Conservation (phyloP, 345 rosid species). For the Bruguiera parviflora region DNA sequence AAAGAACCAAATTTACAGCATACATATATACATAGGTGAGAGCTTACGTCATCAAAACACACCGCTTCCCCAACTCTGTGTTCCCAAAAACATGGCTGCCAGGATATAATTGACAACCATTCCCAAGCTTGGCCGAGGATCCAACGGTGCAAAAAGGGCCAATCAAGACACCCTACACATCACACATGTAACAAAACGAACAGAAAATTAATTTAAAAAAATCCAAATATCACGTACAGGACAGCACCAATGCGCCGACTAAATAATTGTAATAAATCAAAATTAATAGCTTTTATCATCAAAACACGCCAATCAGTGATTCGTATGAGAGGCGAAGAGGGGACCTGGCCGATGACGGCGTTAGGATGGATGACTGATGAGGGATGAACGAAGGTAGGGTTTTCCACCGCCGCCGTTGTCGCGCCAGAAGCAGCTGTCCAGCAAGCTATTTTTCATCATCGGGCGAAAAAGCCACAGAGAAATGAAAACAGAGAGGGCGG, state of each 20-base stretch:
- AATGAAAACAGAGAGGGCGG: too few species aligned
- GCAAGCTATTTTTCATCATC: too few species aligned
- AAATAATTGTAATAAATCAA: too few species aligned
- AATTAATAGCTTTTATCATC: not conserved
- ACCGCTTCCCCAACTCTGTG: constrained; percentile 62
- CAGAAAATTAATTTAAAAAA: not conserved
- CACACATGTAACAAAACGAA: too few species aligned
- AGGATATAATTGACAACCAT: constrained; percentile 67
- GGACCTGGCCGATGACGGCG: constrained; percentile 73
- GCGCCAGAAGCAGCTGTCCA: constrained; percentile 34
- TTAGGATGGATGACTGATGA: constrained; percentile 70
- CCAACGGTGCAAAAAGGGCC: constrained; percentile 88
- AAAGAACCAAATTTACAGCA: not conserved
- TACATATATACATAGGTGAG: constrained; percentile 4
- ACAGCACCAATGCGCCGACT: too few species aligned
- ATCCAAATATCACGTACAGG: not conserved
- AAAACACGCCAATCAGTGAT: not conserved
- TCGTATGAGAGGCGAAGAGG: not conserved
- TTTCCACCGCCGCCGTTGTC: constrained; percentile 10
- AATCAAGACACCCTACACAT: constrained; percentile 59
- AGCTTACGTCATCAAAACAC: constrained; percentile 80
- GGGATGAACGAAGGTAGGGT: constrained; percentile 51
- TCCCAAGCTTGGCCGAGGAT: constrained; percentile 70
- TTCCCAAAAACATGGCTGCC: constrained; percentile 79
- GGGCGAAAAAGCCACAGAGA: not conserved